Evolutionary conservation across 805 yeast genomes (phyloP).

Genomic region (Grigorovia humatica): DNA sequence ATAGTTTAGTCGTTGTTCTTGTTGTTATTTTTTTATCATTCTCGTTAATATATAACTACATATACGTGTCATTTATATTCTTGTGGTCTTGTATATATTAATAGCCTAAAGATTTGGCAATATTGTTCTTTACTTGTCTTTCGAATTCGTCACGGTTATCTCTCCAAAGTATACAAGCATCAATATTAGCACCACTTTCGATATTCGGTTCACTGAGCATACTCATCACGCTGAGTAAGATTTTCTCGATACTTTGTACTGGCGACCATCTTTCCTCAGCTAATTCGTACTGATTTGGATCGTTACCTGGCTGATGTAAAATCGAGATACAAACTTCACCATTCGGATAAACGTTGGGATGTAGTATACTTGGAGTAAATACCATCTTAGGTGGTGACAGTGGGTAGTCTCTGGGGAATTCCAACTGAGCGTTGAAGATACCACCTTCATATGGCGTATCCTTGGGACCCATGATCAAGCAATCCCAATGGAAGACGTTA

Average conservation of each 20-base stretch:
- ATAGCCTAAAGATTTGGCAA: constrained; percentile 61
- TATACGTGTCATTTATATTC: not conserved
- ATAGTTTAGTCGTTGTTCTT: no score
- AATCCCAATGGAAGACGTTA: constrained; percentile 72
- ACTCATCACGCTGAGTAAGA: constrained; percentile 81
- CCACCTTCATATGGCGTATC: constrained; percentile 84
- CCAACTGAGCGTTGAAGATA: constrained; percentile 65
- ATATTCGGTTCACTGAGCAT: constrained; percentile 96
- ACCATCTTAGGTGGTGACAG: constrained; percentile 68
- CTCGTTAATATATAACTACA: no score
- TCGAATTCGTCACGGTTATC: constrained; percentile 65
- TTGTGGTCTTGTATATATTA: constrained; percentile 15
- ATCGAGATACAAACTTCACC: constrained; percentile 96
- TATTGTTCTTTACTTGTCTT: constrained; percentile 53
- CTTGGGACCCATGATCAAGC: constrained; percentile 72
- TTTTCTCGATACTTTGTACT: constrained; percentile 95
- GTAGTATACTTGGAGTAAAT: constrained; percentile 74
- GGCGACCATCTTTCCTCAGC: constrained; percentile 99
- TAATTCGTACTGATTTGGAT: constrained; percentile 88
- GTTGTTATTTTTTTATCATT: no score
- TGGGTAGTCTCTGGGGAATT: constrained; percentile 74
- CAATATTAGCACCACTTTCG: constrained; percentile 89
- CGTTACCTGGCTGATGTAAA: constrained; percentile 93
- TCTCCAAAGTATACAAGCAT: constrained; percentile 79
- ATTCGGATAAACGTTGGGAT: constrained; percentile 88